These are phyloP conservation scores for Zygosaccharomyces bisporus DNA, from an alignment of 805 yeast genomes.

Conservation along the genomic window DNA sequence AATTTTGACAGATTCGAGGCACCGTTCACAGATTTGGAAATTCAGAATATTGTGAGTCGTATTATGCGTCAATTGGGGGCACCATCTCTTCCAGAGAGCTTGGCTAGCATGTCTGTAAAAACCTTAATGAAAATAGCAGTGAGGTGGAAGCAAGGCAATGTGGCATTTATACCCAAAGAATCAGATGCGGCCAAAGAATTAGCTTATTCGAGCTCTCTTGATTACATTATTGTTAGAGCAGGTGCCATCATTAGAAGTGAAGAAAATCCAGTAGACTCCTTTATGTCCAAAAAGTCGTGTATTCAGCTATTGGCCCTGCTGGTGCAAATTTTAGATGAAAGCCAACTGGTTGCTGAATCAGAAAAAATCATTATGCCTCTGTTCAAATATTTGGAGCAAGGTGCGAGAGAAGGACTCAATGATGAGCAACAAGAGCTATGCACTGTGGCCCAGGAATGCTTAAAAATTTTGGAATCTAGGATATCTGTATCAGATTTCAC, in stretches of 20 bases:
- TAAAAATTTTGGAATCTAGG: slow-evolving; percentile 60
- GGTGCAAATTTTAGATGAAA: slow-evolving; percentile 46
- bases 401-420: slow-evolving; percentile 21
- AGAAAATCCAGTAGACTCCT: slow-evolving; percentile 48
- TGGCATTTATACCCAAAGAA: slow-evolving; percentile 37
- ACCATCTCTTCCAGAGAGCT: slow-evolving; percentile 59
- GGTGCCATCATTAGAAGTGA: slow-evolving; percentile 66
- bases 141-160: slow-evolving; percentile 53
- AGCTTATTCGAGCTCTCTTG: slow-evolving; percentile 27
- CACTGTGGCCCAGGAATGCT: slow-evolving; percentile 57
- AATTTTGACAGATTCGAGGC: slow-evolving; percentile 35
- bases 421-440: slow-evolving; percentile 51
- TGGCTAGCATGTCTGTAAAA: slow-evolving; percentile 63
- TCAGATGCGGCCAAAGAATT: slow-evolving; percentile 24
- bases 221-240: slow-evolving; percentile 50
- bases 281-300: slow-evolving; percentile 60
- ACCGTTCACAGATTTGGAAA: slow-evolving; percentile 42
- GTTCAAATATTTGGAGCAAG: slow-evolving; percentile 45
- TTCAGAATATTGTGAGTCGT: slow-evolving; percentile 68
- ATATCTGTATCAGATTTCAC: slow-evolving; percentile 72
- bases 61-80: slow-evolving; percentile 78
- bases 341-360: slow-evolving; percentile 41
- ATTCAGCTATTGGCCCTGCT: slow-evolving; percentile 69
- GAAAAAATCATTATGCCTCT: slow-evolving; percentile 54
- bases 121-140: slow-evolving; percentile 58